Conservation (phyloP, 2,329 filamentous ascomycete species). For the Colletotrichum navitas region DNA sequence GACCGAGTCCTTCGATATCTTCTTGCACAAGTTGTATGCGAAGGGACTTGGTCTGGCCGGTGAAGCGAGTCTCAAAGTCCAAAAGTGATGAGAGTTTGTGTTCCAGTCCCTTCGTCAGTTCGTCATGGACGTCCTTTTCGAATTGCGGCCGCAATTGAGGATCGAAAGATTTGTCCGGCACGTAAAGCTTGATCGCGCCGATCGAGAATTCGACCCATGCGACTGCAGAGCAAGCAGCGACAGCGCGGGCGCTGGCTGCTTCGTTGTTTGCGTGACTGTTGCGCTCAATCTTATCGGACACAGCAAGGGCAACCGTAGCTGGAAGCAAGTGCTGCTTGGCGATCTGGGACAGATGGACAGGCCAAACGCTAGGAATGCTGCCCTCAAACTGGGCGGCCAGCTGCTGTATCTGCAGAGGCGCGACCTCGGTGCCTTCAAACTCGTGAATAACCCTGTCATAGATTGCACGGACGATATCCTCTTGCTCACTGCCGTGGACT, state of each 20-base stretch:
- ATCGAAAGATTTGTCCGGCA: constrained; percentile 89
- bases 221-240: constrained; percentile 50
- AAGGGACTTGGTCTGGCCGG: constrained; percentile 75
- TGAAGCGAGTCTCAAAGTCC: constrained; percentile 75
- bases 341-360: constrained; percentile 54
- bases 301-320: constrained; percentile 59
- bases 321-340: constrained; percentile 60
- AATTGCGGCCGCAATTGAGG: constrained; percentile 77
- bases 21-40: constrained; percentile 73
- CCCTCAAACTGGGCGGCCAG: constrained; percentile 36
- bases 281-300: constrained; percentile 48
- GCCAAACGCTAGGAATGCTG: constrained; percentile 54
- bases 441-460: constrained; percentile 6
- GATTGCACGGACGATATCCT: background rate
- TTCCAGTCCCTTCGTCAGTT: constrained; percentile 68
- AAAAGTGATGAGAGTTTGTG: constrained; percentile 71
- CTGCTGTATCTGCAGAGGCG: constrained; percentile 16
- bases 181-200: constrained; percentile 81
- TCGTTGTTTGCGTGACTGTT: constrained; percentile 32
- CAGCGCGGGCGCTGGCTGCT: background rate
- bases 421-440: constrained; percentile 9
- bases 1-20: constrained; percentile 74
- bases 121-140: constrained; percentile 69
- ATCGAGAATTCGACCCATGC: constrained; percentile 84
- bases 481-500: constrained; percentile 52